Conservation (phyloP, 306 rosid genomes). For the Ochetophila trinervis region DNA sequence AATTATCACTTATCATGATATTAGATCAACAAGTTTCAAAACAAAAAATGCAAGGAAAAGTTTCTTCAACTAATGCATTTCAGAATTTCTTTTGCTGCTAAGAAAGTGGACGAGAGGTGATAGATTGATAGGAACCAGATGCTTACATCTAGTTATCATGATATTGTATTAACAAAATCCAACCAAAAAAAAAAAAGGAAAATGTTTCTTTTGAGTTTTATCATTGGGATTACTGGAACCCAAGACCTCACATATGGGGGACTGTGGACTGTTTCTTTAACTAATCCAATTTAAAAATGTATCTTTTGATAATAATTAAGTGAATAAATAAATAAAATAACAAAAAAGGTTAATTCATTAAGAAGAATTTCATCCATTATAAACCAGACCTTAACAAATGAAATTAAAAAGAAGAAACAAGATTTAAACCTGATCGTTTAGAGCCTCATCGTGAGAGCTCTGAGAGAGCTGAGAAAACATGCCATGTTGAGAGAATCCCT, state of each 20-base stretch:
- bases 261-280: neutral
- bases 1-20: too few species aligned
- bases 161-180: too few species aligned
- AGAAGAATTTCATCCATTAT: neutral
- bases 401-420: constrained; percentile 14
- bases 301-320: neutral
- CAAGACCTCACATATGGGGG: too few species aligned
- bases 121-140: too few species aligned
- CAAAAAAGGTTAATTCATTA: neutral
- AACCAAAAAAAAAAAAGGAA: too few species aligned
- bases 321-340: neutral
- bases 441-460: constrained; percentile 62
- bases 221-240: too few species aligned
- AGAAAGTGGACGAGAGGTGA: neutral
- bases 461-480: constrained; percentile 80
- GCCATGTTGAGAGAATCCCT: constrained; percentile 78
- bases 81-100: neutral
- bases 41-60: too few species aligned
- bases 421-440: constrained; percentile 72
- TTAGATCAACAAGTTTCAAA: too few species aligned
- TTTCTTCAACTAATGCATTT: neutral
- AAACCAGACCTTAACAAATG: constrained; percentile 1
- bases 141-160: too few species aligned
- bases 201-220: too few species aligned
- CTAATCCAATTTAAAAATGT: neutral